Conservation (phyloP, 2,329 filamentous ascomycete species). For the Trichoderma brevicompactum region DNA sequence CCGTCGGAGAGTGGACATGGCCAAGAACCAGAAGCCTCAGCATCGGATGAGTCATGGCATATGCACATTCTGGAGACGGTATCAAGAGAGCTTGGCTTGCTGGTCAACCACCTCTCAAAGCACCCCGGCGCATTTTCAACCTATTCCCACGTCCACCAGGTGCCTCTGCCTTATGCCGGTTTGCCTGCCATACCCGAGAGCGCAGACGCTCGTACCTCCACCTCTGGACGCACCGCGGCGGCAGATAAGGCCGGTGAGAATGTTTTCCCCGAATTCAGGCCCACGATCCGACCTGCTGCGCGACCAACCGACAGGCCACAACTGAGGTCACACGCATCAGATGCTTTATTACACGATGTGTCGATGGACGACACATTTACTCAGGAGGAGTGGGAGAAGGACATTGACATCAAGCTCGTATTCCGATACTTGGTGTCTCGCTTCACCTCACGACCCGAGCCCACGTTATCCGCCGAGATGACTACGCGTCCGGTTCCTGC, state of each 20-base stretch:
- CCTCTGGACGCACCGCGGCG: constrained; percentile 35
- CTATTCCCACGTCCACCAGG: constrained; percentile 69
- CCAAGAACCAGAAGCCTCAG: constrained; percentile 35
- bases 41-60: constrained; percentile 66
- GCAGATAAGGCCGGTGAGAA: constrained; percentile 34
- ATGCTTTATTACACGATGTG: constrained; percentile 36
- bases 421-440: constrained; percentile 84
- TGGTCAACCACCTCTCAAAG: constrained; percentile 77
- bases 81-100: constrained; percentile 80
- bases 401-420: constrained; percentile 87
- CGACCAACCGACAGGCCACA: constrained; percentile 46
- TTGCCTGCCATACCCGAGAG: constrained; percentile 67
- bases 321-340: constrained; percentile 34
- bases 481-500: constrained; percentile 42
- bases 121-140: constrained; percentile 89
- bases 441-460: constrained; percentile 61
- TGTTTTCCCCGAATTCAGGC: constrained; percentile 50
- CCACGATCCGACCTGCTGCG: constrained; percentile 48
- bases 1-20: constrained; percentile 37
- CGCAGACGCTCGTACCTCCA: constrained; percentile 39
- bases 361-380: constrained; percentile 50
- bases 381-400: constrained; percentile 90
- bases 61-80: constrained; percentile 80
- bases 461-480: constrained; percentile 4
- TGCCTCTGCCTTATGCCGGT: constrained; percentile 76